Evolutionary conservation across 176 grass and related monocot species (phyloP), one percentile per base, ranked within the genome.

Genomic region (Aegilops longissima): DNA sequence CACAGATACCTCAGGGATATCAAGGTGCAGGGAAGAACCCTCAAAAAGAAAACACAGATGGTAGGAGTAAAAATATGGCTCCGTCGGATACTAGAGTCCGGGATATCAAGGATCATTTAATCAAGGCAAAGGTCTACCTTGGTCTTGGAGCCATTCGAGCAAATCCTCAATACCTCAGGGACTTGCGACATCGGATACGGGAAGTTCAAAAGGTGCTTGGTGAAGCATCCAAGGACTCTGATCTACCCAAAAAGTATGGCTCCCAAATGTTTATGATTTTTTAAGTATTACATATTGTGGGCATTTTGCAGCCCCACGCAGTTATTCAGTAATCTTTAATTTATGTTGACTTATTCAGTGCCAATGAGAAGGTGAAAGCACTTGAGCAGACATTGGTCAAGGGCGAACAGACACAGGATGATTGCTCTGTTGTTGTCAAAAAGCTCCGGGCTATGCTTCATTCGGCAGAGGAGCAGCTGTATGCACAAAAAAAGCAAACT

Each of bases 61-160:
- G 73, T 42, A 78, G 63, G 58, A 72, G 71, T 52, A 86, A 83
- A 66, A 56, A 1, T 17, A 2, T 17, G 47, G 9, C 36, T 83
- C 66, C 58, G 74, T 77, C 89, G 61, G 91, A 93, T 93, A 42
- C 66, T 33, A 83, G 83, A 47, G 84, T 98, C 58, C 89, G 77
- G 54, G 86, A 95, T 80, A 94, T 98, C 82, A 98, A 86, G 83
- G 95, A 98, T 80, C 95, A 90, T 51, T 93, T 98, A 86, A 98
- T 95, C 85, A 95, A 94, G 68, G 95, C 93, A 68, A 98, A 84
- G 79, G 95, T 98, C 36, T 98, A 98, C 85, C 91, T 95, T 86
- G 85, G 80, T 83, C 89, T 95, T 61, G 91, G 93, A 79, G 76
- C 91, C 45, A 90, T 88, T 81, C 91, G 87, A 83, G 74, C 89